Evolutionary conservation across 768 basidiomycete genomes (phyloP).

Genomic region (Wakefieldia striispora): DNA sequence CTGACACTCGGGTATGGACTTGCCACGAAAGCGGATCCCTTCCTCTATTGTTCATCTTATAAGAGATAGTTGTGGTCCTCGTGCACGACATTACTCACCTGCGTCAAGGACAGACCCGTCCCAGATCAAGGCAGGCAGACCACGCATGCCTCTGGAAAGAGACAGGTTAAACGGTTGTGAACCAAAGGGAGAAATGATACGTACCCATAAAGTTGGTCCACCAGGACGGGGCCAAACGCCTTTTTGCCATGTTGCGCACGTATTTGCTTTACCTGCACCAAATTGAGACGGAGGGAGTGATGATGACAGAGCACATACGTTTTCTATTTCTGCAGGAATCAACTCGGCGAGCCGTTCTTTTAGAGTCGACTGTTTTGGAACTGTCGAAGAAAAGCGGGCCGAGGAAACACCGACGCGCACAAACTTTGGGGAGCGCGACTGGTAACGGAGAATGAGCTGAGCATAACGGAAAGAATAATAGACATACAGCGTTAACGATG

Average conservation of each 20-base stretch:
- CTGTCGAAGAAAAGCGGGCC: conserved; percentile 63
- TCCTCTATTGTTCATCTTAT: conserved; percentile 54
- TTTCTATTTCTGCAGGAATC: conserved; percentile 76
- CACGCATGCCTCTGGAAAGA: conserved; percentile 71
- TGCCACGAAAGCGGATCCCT: conserved; percentile 97
- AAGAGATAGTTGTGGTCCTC: background rate
- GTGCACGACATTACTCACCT: conserved; percentile 42
- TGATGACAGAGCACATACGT: conserved; percentile 14
- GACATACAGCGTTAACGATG: conserved; percentile 34
- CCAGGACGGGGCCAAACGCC: conserved; percentile 85
- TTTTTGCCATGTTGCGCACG: conserved; percentile 89
- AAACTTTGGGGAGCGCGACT: conserved; percentile 53
- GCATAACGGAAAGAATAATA: conserved; percentile 31
- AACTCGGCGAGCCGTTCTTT: conserved; percentile 93
- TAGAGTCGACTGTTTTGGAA: conserved; percentile 68
- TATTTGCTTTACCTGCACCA: conserved; percentile 69
- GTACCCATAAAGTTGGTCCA: conserved; percentile 89
- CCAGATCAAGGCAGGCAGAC: conserved; percentile 94
- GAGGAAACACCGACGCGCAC: conserved; percentile 45
- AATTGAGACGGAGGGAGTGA: conserved; percentile 3
- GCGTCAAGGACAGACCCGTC: conserved; percentile 97
- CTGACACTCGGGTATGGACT: conserved; percentile 90
- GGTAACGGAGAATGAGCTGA: conserved; percentile 10
- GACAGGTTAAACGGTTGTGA: conserved; percentile 2
- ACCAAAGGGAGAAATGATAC: background rate